Evolutionary conservation across 495 filamentous ascomycete species (phyloP), one percentile per base, ranked within the genome.

Genomic region (Pyrenula aspistea): DNA sequence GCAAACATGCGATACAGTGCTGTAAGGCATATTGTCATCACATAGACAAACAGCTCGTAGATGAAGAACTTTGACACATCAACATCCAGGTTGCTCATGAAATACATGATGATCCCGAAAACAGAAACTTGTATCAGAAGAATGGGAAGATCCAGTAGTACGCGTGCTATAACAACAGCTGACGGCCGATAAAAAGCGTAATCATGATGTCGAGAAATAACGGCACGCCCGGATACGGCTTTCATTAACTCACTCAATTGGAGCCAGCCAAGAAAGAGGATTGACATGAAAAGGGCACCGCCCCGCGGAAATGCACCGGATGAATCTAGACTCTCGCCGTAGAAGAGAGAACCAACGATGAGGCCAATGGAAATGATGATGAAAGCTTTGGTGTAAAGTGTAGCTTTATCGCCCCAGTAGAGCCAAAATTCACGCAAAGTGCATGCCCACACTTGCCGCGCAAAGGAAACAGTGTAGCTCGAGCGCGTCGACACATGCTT

Each of bases 181-280:
- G 84, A 86, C 0, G 87, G 87, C 42, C 84, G 79, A 65, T 89
- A 88, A 68, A 91, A 89, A n/a, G 85, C 86, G 59, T 87, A 91
- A 42, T 84, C 80, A 51, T 81, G 78, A 62, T 88, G 84, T 22
- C 83, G 72, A 12, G 77, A 73, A 20, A 88, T 76, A n/a, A 88
- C 81, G 10, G 66, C 70, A 56, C 85, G 72, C 2, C 84, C 84
- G 51, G 74, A 71, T 10, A 87, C 79, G 51, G 87, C 83, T 31
- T 82, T 82, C 74, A 83, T 84, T 55, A 88, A 68, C 65, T 89
- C 86, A 1, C 83, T 79, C 49, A 89, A 67, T 60, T 88, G 84
- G 47, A 89, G 73, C 84, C 84, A 88, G 52, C 85, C 84, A n/a
- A 87, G 73, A 70, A 86, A 88, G 19, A 89, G 62, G 61, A 88